These are phyloP conservation scores for Blechomonas ayalai DNA, from an alignment of 208 protist species.

Conservation along the genomic window DNA sequence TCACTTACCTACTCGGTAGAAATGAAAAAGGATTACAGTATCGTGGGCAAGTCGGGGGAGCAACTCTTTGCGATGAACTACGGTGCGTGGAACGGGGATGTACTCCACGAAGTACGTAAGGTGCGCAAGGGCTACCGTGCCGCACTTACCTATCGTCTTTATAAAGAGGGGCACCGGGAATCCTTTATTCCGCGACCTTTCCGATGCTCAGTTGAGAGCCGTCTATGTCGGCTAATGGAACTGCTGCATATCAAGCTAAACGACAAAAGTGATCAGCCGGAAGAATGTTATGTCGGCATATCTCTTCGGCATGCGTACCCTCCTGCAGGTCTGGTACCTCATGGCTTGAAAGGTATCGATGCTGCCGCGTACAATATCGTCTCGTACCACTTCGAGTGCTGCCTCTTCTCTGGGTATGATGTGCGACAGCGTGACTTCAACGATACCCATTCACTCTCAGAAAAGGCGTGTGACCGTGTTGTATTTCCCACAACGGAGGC, in stretches of 20 bases:
- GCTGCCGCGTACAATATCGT: slow-evolving; percentile 7
- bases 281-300: slow-evolving; percentile 4
- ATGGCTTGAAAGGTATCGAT: slow-evolving; percentile 13
- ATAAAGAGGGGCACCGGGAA: slow-evolving; percentile 2
- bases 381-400: slow-evolving; percentile 2
- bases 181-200: slow-evolving; percentile 1
- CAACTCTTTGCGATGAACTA: slow-evolving; percentile 1
- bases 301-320: slow-evolving; percentile 10
- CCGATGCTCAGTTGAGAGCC: neutral
- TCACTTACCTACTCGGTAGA: slow-evolving; percentile 1
- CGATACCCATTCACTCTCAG: neutral
- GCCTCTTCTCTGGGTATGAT: slow-evolving; percentile 5
- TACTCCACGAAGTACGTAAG: slow-evolving; percentile 9
- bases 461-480: neutral
- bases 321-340: slow-evolving; percentile 4
- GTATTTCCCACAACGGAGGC: slow-evolving; percentile 2
- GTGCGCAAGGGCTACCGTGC: slow-evolving; percentile 5
- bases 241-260: neutral
- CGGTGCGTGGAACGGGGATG: slow-evolving; percentile 10
- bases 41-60: neutral
- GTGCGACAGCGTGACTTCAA: neutral
- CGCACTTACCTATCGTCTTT: slow-evolving; percentile 8
- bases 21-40: neutral
- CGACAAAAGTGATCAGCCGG: too few relatives aligned
- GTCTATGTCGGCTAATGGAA: neutral